Base-by-base conservation (phyloP, 768 basidiomycete genomes). In the Boletellus emodensis region DNA sequence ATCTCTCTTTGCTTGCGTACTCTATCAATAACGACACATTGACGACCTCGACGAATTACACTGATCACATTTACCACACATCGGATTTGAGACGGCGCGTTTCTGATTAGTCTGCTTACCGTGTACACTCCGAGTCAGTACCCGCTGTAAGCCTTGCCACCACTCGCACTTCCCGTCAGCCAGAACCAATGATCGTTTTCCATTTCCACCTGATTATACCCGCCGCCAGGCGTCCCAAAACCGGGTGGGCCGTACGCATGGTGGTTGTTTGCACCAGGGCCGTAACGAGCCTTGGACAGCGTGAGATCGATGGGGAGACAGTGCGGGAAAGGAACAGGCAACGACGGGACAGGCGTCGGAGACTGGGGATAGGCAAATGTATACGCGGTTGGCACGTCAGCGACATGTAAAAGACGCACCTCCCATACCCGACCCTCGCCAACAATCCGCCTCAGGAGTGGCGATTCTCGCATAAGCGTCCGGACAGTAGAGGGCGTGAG, bases 351-450 rank as follows among this genome's bases (percentile, higher is more conserved):
- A 1, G 59, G 59, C 15, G 53, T 55, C 6, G 40, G 4, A 13
- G 61, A 62, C 61, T 62, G 17, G 32, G 15, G 14, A 24, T 22
- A 35, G 17, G 6, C 14, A 13, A 22, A 18, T 13, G 24, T 38
- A 4, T 17, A 26, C 8, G 11, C 18, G 5, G 7, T 12, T 2
- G 3, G 12, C 3, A 32, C 6, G 13, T 18, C 17, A 14, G 15
- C 2, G 18, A 22, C 3, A 30, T 13, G 10, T 26, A 43, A 30
- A 10, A 33, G 11, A 71, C 78, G 48, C 54, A 82, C 83, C 55
- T 69, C 78, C 82, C 83, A 85, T 11, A 77, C 60, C 35, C 81
- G 70, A 15, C 73, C 72, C 50, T 75, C 76, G 17, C 73, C 75
- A 12, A 81, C 68, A 38, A 85, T 67, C 47, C 70, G 77, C 39